phyloP scores from a whole-genome alignment of 805 yeast genomes.

The Kodamaea fukazawae region DNA sequence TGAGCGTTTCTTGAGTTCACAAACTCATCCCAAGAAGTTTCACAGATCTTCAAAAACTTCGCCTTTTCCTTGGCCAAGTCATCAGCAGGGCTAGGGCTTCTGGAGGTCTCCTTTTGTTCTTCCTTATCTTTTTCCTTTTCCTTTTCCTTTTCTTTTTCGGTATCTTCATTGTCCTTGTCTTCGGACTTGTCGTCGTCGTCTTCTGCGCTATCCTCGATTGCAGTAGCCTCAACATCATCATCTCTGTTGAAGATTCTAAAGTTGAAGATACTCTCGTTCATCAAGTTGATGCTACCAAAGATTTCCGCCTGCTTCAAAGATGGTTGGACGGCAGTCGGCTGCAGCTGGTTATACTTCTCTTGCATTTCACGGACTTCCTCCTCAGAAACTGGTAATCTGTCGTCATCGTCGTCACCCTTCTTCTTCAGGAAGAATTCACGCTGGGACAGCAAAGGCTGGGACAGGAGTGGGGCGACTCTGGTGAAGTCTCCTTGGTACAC shows the following conservation, averaged over 20 bases:
- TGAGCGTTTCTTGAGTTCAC: constrained; percentile 13
- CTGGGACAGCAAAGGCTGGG: constrained; percentile 54
- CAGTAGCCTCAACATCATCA: constrained; percentile 8
- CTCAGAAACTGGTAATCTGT: constrained; percentile 27
- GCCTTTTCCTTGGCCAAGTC: constrained; percentile 29
- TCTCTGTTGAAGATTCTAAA: constrained; percentile 27
- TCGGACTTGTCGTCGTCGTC: constrained; percentile 1
- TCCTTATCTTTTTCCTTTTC: neutral
- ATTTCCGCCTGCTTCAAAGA: constrained; percentile 18
- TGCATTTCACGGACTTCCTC: constrained; percentile 34
- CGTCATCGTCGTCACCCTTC: constrained; percentile 17
- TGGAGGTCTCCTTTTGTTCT: neutral
- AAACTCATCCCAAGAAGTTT: constrained; percentile 44
- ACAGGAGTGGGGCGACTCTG: constrained; percentile 46
- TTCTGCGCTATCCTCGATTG: constrained; percentile 6
- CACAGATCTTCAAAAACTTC: constrained; percentile 42
- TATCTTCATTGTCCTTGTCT: neutral
- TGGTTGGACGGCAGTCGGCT: neutral
- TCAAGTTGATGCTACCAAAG: constrained; percentile 36
- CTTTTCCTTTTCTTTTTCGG: neutral
- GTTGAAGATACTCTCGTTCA: constrained; percentile 36
- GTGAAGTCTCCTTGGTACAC: constrained; percentile 47
- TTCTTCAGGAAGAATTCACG: constrained; percentile 32
- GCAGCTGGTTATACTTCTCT: constrained; percentile 20
- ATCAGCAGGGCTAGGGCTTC: neutral